Evolutionary conservation across 352 stramenopile species (phyloP), one percentile per base, ranked within the genome.

Genomic region (Aphanomyces stellatus): DNA sequence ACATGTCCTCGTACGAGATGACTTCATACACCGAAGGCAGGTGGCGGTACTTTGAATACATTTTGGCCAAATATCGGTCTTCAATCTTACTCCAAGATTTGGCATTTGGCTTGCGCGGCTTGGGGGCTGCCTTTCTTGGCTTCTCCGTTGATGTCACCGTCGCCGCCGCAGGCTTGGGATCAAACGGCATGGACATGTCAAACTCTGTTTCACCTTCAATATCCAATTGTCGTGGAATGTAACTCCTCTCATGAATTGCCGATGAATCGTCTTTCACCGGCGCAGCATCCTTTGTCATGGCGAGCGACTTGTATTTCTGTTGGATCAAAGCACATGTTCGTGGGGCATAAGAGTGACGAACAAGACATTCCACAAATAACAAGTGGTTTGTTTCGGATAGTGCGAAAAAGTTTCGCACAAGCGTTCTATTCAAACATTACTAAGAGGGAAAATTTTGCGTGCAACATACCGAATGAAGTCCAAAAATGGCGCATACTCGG

Each of bases 1-100:
- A 93, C 84, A 95, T 92, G 51, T 95, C 86, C 75, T 95, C 86
- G 60, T 92, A 93, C 63, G 84, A 91, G 69, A 95, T 88, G 27
- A 93, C 85, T 56, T 95, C 86, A 62, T 90, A 93, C 24, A 91
- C 86, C 0, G 81, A 91, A 22, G 84, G 84, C 31, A 95, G 71
- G 61, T 95, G 86, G 13, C 81, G 78, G 64, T 86, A 93, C 60
- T 88, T 88, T 49, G 76, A 72, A 65, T 81, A 93, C 33, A 89
- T 78, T 53, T 91, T 93, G 25, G 82, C 79, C 17, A 93, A 67
- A 53, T 90, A 89, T 7, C 82, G 79, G 66, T 93, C 85, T 67
- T 93, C 85, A 6, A 91, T 81, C 35, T 85, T 88, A 27, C 76
- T 93, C 85, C 85, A 93, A 40, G 80, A 89, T 72, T 91, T 90